These are phyloP conservation scores for Exophiala sp. DNA, from an alignment of 2,329 filamentous ascomycete species.

Conservation along the genomic window DNA sequence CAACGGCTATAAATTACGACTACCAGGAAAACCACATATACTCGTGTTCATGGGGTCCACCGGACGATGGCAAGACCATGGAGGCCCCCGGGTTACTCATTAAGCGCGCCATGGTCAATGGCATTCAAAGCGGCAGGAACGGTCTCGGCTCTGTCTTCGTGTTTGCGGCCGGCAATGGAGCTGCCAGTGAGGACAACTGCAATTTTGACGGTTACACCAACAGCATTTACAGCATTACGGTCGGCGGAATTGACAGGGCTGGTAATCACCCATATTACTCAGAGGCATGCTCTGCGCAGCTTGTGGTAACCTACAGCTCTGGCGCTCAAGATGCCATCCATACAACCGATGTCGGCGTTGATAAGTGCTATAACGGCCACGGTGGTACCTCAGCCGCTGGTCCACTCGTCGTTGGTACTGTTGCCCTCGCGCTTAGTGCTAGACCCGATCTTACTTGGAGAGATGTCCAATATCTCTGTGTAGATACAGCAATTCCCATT, in stretches of 20 bases:
- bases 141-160: conserved; percentile 90
- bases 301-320: conserved; percentile 96
- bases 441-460: conserved; percentile 88
- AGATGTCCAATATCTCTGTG: conserved; percentile 86
- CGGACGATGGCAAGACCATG: conserved; percentile 91
- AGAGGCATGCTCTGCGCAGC: conserved; percentile 88
- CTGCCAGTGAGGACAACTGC: conserved; percentile 84
- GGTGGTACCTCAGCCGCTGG: conserved; percentile 95
- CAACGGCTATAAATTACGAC: conserved; percentile 85
- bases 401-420: conserved; percentile 86
- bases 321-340: conserved; percentile 86
- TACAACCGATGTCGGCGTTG: conserved; percentile 87
- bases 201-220: conserved; percentile 99
- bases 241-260: conserved; percentile 84
- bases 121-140: conserved; percentile 78
- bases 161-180: conserved; percentile 94
- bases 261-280: conserved; percentile 94
- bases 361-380: conserved; percentile 75
- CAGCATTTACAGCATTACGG: conserved; percentile 97
- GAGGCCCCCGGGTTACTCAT: conserved; percentile 88
- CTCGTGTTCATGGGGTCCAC: conserved; percentile 97
- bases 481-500: conserved; percentile 78
- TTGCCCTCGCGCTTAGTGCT: conserved; percentile 79
- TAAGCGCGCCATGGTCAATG: conserved; percentile 83
- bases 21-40: conserved; percentile 93